A percentile compares a stretch with the other conserved stretches of the same genome.
Conservation (phyloP, 306 rosid genomes). For the Biancaea sappan region DNA sequence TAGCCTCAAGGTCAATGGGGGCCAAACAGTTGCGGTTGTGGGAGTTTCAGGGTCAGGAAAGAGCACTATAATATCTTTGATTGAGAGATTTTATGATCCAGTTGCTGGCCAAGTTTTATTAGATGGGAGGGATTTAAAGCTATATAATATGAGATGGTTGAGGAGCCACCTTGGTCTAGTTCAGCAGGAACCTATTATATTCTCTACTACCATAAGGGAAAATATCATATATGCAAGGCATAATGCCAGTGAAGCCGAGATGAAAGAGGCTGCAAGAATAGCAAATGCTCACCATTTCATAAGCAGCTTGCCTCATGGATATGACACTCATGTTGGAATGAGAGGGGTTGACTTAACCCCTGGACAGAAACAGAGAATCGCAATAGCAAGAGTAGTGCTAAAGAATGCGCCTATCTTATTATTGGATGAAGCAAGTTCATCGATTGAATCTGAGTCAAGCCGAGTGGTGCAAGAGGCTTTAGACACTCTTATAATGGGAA, state of each 20-base stretch:
- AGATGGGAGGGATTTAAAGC: conserved; percentile 92
- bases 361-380: conserved; percentile 99
- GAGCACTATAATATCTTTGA: conserved; percentile 96
- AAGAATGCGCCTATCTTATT: conserved; percentile 95
- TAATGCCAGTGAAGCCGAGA: conserved; percentile 98
- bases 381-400: conserved; percentile 90
- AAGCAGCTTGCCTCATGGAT: conserved; percentile 97
- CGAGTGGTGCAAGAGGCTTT: conserved; percentile 99
- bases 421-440: conserved; percentile 97
- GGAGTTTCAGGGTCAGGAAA: conserved; percentile 99
- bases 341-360: conserved; percentile 98
- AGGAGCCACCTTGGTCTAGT: conserved; percentile 97
- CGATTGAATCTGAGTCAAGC: conserved; percentile 98
- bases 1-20: conserved; percentile 91
- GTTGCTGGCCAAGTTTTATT: conserved; percentile 96
- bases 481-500: conserved; percentile 97
- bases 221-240: conserved; percentile 98
- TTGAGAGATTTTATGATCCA: conserved; percentile 95
- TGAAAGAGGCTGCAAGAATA: conserved; percentile 97
- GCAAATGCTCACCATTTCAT: conserved; percentile 99
- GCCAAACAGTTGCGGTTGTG: conserved; percentile 95
- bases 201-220: conserved; percentile 96
- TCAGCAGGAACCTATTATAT: conserved; percentile 98
- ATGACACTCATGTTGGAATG: conserved; percentile 99
- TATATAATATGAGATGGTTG: conserved; percentile 92